phyloP scores from a whole-genome alignment of 495 filamentous ascomycete genomes.

The Thozetella sp. region DNA sequence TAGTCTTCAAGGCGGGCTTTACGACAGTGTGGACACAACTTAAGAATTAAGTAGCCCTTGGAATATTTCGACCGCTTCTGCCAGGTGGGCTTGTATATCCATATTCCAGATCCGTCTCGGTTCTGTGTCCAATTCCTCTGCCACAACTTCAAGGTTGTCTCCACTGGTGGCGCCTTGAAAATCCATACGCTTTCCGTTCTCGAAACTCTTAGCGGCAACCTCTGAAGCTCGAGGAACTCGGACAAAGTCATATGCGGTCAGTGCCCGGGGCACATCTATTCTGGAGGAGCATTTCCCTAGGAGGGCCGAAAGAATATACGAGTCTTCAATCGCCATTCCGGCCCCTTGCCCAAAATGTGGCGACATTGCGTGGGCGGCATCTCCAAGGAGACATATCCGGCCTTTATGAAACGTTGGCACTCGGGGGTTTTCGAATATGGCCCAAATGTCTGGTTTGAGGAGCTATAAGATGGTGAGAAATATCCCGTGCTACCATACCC shows the following conservation, averaged over 20 bases:
- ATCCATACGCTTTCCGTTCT: not conserved
- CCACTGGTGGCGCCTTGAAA: not conserved
- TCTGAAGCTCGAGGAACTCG: constrained; percentile 35
- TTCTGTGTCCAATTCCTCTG: not conserved
- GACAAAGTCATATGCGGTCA: constrained; percentile 58
- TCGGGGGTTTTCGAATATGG: constrained; percentile 59
- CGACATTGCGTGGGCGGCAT: constrained; percentile 65
- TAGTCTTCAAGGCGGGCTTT: too few relatives aligned
- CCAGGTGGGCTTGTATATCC: not conserved
- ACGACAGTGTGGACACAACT: too few relatives aligned
- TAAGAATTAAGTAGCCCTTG: too few relatives aligned
- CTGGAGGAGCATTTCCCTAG: constrained; percentile 38
- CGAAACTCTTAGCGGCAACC: not conserved
- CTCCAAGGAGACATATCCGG: constrained; percentile 54
- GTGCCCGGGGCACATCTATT: constrained; percentile 41
- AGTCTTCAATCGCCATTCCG: constrained; percentile 64
- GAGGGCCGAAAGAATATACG: constrained; percentile 54
- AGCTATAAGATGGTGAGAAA: constrained; percentile 19
- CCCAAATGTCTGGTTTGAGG: constrained; percentile 58
- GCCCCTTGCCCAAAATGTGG: constrained; percentile 66
- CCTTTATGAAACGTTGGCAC: constrained; percentile 52
- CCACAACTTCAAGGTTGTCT: not conserved
- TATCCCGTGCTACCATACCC: constrained; percentile 9
- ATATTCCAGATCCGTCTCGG: not conserved
- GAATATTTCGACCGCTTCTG: not conserved